Evolutionary conservation across 2,329 filamentous ascomycete genomes (phyloP), one percentile per base, ranked within the genome.

Genomic region (Diplocarpon mali): DNA sequence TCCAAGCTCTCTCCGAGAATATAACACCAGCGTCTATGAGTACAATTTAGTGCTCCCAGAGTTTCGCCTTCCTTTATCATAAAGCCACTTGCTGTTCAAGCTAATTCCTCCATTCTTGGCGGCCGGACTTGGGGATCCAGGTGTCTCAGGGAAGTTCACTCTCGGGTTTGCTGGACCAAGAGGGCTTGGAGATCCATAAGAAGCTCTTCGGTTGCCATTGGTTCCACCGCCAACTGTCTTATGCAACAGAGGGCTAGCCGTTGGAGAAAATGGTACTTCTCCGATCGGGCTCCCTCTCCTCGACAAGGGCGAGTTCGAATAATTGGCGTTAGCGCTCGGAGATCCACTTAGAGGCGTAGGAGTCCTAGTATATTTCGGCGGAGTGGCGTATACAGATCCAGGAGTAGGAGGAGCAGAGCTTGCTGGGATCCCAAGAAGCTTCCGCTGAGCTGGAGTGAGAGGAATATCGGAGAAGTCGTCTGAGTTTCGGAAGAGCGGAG

Each of bases 31-130:
- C 40, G 27, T 47, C 43, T 54, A 61, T 35, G 57, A 49, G 43
- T 57, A 62, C 35, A 59, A 42, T 24, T 52, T 49, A 36, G 55
- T 31, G 30, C 48, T 60, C 11, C 60, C 58, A 12, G 57, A 58
- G 42, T 55, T 60, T 35, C 58, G 60, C 38, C 79, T 69, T 57
- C 84, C 83, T 65, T 80, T 85, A 64, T 95, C 87, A 60, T 95
- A 96, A 48, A 95, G 65, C 90, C 90, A 96, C 67, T 92, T 94
- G 67, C 80, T 95, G 65, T 90, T 95, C 60, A 95, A 60, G 0
- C 80, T 79, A 42, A 93, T 78, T 53, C 78, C 88, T 35, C 81
- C 80, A 45, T 78, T 75, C 67, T 83, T 87, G 31, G 74, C 72
- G 5, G 70, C 66, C 1, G 85, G 84, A 52, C 80, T 89, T 1